Evolutionary conservation across 805 yeast genomes (phyloP), one percentile per base, ranked within the genome.

Genomic region (Yueomyces sinensis): DNA sequence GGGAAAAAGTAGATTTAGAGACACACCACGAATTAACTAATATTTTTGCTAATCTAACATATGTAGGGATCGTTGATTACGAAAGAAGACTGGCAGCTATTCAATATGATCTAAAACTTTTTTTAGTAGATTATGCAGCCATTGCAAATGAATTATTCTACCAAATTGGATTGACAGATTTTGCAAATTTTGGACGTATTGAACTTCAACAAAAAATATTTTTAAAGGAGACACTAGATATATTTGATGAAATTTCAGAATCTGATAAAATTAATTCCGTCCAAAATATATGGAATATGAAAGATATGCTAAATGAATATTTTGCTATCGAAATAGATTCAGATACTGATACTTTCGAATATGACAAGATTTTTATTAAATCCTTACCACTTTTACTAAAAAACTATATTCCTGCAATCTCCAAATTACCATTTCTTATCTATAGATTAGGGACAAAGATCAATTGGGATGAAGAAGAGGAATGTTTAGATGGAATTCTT

Each of bases 51-150:
- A 72, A 80, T 36, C 70, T 79, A 33, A 72, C 78, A 0, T 82
- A 68, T 49, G 78, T 91, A 7, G 98, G 98, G 0, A 58, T 89
- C 3, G 87, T 82, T 2, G 97, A 89, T 50, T 68, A 69, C 9
- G 49, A 57, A 11, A 68, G 73, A 40, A 61, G 96, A 30, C 60
- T 89, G 16, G 76, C 81, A 13, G 80, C 94, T n/a, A 63, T 89
- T 30, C 98, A 91, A 52, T 70, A 76, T 49, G 95, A 79, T 45
- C 79, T 86, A 7, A 74, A 75, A 38, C 61, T 91, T 13, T 79
- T 70, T 50, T 56, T 91, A 17, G 74, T 89, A 15, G 95, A 89
- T 54, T 91, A 84, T 54, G 83, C 78, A 0, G 66, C 81, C 0
- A 51, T 82, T 1, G 63, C 77, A 20, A 56, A 59, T 39, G 83